Percentiles rank a stretch among this genome's conserved stretches.
Evolutionary conservation across 2,329 filamentous ascomycete genomes (phyloP).

Genomic region (Xylaria polymorpha): DNA sequence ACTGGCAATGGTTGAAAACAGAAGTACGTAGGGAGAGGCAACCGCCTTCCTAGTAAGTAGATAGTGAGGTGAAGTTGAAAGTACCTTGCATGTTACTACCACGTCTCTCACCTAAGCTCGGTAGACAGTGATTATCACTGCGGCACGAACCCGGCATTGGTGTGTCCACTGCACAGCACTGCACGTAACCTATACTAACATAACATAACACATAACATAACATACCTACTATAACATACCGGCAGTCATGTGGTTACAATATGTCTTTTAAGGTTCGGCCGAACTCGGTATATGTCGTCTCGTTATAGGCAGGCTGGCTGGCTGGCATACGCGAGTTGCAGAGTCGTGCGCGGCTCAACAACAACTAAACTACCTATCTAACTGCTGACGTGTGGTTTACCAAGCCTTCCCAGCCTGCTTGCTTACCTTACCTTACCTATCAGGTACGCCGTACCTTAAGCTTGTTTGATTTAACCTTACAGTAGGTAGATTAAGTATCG

Average conservation of each 20-base stretch:
- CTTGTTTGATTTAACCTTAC: slow-evolving; percentile 8
- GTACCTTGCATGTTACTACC: background rate
- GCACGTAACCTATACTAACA: background rate
- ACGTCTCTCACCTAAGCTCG: background rate
- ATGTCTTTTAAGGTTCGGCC: slow-evolving; percentile 7
- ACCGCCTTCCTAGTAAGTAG: background rate
- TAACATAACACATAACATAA: background rate
- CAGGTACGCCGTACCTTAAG: background rate
- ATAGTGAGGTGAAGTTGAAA: background rate
- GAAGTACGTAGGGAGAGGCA: background rate
- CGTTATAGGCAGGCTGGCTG: background rate
- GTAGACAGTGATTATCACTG: background rate
- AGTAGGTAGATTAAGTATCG: too few species aligned
- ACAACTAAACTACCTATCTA: background rate
- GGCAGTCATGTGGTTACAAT: background rate
- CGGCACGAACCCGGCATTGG: slow-evolving; percentile 30
- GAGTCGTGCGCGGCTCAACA: slow-evolving; percentile 16
- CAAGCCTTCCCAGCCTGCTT: background rate
- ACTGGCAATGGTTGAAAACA: too few species aligned
- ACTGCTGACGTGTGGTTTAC: slow-evolving; percentile 10
- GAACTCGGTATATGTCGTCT: slow-evolving; percentile 16
- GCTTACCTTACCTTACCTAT: background rate
- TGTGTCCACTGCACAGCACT: background rate
- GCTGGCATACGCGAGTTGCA: background rate
- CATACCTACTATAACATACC: background rate